Percentiles rank a stretch among this genome's conserved stretches.
Conservation (phyloP, 2,329 filamentous ascomycete genomes). For the Calonectria pseudoturangicola region DNA sequence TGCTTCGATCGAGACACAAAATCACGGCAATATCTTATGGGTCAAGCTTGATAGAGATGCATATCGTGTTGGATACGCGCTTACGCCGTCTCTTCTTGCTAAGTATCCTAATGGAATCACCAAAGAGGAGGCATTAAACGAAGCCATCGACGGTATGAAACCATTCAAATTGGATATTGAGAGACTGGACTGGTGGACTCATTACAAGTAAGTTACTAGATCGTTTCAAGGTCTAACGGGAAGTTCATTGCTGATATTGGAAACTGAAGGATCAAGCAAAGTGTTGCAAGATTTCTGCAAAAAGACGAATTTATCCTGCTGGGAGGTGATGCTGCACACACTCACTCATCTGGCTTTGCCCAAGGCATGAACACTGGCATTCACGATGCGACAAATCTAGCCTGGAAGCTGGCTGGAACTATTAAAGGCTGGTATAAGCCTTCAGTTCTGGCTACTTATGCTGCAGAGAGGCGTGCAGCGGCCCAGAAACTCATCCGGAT, state of each 20-base stretch:
- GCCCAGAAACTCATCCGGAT: slow-evolving; percentile 62
- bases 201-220: not conserved
- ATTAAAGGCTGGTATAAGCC: slow-evolving; percentile 52
- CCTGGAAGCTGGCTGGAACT: slow-evolving; percentile 67
- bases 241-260: not conserved
- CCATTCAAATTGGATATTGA: slow-evolving; percentile 65
- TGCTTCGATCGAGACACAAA: slow-evolving; percentile 67
- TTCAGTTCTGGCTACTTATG: slow-evolving; percentile 62
- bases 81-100: slow-evolving; percentile 15
- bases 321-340: slow-evolving; percentile 69
- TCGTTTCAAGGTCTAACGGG: no score
- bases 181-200: slow-evolving; percentile 73
- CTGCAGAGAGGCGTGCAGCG: slow-evolving; percentile 60
- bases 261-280: not conserved
- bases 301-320: slow-evolving; percentile 7
- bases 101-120: slow-evolving; percentile 59
- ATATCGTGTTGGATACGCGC: slow-evolving; percentile 58
- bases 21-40: slow-evolving; percentile 74
- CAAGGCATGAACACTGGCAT: slow-evolving; percentile 72
- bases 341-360: slow-evolving; percentile 67
- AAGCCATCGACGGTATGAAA: slow-evolving; percentile 65
- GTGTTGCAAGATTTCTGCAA: not conserved
- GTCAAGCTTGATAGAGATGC: slow-evolving; percentile 71
- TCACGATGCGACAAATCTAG: slow-evolving; percentile 69
- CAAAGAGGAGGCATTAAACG: slow-evolving; percentile 72